Evolutionary conservation across 805 yeast genomes (phyloP).

Genomic region (Yarrowia yakushimensis): DNA sequence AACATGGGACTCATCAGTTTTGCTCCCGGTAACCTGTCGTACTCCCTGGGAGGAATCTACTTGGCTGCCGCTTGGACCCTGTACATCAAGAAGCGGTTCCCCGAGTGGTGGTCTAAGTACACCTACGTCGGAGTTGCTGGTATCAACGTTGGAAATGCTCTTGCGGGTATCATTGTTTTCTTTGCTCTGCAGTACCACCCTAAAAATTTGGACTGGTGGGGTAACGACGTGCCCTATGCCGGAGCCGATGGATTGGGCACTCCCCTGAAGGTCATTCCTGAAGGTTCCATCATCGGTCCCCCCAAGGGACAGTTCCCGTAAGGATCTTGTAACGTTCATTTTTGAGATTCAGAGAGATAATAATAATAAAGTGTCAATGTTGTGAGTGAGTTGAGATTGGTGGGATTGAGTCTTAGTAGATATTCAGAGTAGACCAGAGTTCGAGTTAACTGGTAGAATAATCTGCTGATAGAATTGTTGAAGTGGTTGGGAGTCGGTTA

Average conservation of each 20-base stretch:
- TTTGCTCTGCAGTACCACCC: conserved; percentile 42
- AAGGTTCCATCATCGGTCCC: conserved; percentile 20
- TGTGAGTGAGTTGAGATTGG: neutral
- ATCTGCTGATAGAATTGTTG: too few species aligned
- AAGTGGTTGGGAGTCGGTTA: too few species aligned
- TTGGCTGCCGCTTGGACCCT: conserved; percentile 47
- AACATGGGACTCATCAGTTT: conserved; percentile 44
- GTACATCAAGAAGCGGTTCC: conserved; percentile 42
- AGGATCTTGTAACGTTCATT: neutral
- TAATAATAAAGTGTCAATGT: neutral
- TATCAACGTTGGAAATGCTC: conserved; percentile 49
- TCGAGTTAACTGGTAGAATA: too few species aligned
- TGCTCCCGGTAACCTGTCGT: conserved; percentile 44
- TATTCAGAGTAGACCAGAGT: too few species aligned
- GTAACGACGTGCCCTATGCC: conserved; percentile 39
- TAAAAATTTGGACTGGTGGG: conserved; percentile 48
- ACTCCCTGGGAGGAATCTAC: conserved; percentile 42
- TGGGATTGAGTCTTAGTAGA: too few species aligned
- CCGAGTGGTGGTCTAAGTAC: conserved; percentile 53
- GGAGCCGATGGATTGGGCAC: conserved; percentile 31
- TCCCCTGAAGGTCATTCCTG: neutral
- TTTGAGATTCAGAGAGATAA: neutral
- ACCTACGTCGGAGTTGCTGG: conserved; percentile 50
- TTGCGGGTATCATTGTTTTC: conserved; percentile 46
- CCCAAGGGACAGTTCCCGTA: conserved; percentile 31